Percentiles rank a stretch among this genome's conserved stretches.
Evolutionary conservation across 1,284 basidiomycete genomes (phyloP).

Genomic region (Melanopsichium pennsylvanicum): DNA sequence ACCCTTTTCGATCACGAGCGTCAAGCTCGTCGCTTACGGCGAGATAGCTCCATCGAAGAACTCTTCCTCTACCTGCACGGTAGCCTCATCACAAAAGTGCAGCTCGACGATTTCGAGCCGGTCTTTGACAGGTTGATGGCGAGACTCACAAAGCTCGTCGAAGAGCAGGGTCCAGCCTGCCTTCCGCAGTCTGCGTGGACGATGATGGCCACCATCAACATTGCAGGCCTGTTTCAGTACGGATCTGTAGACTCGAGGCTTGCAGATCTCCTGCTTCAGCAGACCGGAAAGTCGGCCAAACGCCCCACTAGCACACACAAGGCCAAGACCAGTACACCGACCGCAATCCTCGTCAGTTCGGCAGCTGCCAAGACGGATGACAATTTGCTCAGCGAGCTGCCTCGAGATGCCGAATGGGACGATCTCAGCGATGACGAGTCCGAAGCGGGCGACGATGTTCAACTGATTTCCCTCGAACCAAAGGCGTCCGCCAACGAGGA

Average conservation of each 20-base stretch:
- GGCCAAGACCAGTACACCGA: slow-evolving; percentile 67
- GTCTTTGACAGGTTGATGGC: slow-evolving; percentile 85
- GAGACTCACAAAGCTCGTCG: slow-evolving; percentile 69
- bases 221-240: slow-evolving; percentile 84
- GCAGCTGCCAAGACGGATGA: slow-evolving; percentile 38
- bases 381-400: slow-evolving; percentile 36
- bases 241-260: slow-evolving; percentile 79
- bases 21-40: slow-evolving; percentile 69
- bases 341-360: slow-evolving; percentile 48
- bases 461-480: slow-evolving; percentile 66
- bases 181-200: slow-evolving; percentile 83
- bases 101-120: slow-evolving; percentile 86
- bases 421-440: slow-evolving; percentile 37
- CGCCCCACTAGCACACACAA: slow-evolving; percentile 52
- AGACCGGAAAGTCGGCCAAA: slow-evolving; percentile 11
- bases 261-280: slow-evolving; percentile 45
- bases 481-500: slow-evolving; percentile 40
- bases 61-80: slow-evolving; percentile 91
- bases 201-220: slow-evolving; percentile 89
- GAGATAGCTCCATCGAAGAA: slow-evolving; percentile 80
- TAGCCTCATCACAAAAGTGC: slow-evolving; percentile 92
- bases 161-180: slow-evolving; percentile 17
- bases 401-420: slow-evolving; percentile 38
- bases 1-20: slow-evolving; percentile 80
- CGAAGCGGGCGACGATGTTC: slow-evolving; percentile 67